Evolutionary conservation across 1,139 yeast genomes (phyloP).

Genomic region (Geotrichum restrictum): DNA sequence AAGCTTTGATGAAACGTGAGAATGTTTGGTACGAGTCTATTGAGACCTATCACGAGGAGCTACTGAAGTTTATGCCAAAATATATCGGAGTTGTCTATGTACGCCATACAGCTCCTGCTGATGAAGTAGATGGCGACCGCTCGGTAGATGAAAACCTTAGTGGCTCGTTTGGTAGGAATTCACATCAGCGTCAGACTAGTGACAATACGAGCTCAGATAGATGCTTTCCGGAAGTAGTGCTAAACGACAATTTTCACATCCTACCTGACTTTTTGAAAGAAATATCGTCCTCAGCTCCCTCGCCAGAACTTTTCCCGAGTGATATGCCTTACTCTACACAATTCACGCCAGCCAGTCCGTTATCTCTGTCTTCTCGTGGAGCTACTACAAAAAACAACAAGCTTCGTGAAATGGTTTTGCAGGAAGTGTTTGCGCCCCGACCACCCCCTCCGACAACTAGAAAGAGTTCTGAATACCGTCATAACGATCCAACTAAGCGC

Average conservation of each 20-base stretch:
- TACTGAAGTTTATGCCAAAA: slow-evolving; percentile 81
- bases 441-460: not conserved
- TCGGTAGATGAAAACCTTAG: not conserved
- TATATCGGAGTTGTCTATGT: slow-evolving; percentile 93
- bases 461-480: slow-evolving; percentile 1
- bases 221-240: slow-evolving; percentile 70
- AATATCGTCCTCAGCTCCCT: slow-evolving; percentile 55
- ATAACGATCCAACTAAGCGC: not conserved
- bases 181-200: not conserved
- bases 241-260: slow-evolving; percentile 85
- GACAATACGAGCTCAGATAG: slow-evolving; percentile 24
- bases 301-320: slow-evolving; percentile 17
- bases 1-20: slow-evolving; percentile 84
- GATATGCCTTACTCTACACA: slow-evolving; percentile 12
- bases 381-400: slow-evolving; percentile 63
- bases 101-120: slow-evolving; percentile 54
- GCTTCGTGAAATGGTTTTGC: slow-evolving; percentile 60
- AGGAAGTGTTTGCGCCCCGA: slow-evolving; percentile 64
- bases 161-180: not conserved
- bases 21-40: slow-evolving; percentile 87
- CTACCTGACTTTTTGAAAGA: slow-evolving; percentile 74
- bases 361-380: slow-evolving; percentile 42
- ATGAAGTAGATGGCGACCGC: slow-evolving; percentile 11
- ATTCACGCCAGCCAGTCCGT: slow-evolving; percentile 15
- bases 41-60: slow-evolving; percentile 69